phyloP scores from a whole-genome alignment of 2,329 filamentous ascomycete species.

The Lachnellula occidentalis region DNA sequence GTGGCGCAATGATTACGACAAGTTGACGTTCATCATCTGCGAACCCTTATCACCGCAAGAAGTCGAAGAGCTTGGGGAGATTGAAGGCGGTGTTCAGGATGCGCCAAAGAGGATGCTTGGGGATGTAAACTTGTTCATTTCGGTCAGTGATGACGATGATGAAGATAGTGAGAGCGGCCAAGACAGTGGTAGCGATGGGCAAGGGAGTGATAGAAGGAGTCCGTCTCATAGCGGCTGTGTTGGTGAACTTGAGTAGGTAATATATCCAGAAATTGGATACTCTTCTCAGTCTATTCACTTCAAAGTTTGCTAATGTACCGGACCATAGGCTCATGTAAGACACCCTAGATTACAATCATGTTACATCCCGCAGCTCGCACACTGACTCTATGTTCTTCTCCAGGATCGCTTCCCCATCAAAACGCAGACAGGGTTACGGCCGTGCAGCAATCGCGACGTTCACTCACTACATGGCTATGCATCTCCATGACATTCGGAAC shows the following conservation, averaged over 20 bases:
- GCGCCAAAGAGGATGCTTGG: constrained; percentile 56
- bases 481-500: constrained; percentile 36
- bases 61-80: not conserved
- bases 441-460: constrained; percentile 61
- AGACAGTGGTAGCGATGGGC: too few species aligned
- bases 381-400: too few species aligned
- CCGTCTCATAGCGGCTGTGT: constrained; percentile 30
- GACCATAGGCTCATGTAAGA: too few species aligned
- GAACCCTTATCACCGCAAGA: constrained; percentile 4
- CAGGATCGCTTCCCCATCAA: constrained; percentile 51
- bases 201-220: constrained; percentile 4
- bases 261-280: too few species aligned
- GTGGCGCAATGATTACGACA: constrained; percentile 78
- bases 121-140: constrained; percentile 78
- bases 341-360: too few species aligned
- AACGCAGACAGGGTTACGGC: constrained; percentile 61
- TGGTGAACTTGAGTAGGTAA: constrained; percentile 62
- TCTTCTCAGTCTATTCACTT: too few species aligned
- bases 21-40: constrained; percentile 88
- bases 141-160: constrained; percentile 45
- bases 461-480: constrained; percentile 57
- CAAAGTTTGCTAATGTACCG: too few species aligned
- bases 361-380: too few species aligned
- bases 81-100: constrained; percentile 40
- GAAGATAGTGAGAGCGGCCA: constrained; percentile 1